Base-by-base conservation (phyloP, 768 basidiomycete genomes). In the Naganishia friedmannii region DNA sequence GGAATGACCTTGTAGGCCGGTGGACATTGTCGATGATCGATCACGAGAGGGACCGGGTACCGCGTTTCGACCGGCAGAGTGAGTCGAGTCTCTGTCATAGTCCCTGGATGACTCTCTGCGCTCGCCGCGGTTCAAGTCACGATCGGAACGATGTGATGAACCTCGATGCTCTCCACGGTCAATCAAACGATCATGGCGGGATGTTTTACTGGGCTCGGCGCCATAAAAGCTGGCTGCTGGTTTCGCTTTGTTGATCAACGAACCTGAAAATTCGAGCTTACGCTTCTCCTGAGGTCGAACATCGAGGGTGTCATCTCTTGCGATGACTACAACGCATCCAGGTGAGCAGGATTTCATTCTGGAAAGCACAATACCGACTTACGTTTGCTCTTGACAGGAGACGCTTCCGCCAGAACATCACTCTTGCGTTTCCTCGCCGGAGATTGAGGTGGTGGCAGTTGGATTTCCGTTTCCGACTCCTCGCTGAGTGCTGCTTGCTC, bases 301-400 rank as follows among this genome's bases (percentile, higher is more conserved):
- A 34, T 26, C 60, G 39, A 63, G 60, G 26, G 34, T 63, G 9
- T 42, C 26, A 17, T 63, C 60, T 42, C 19, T 63, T 4, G 23
- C n/a, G 3, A n/a, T 29, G 60, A 63, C 60, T 63, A 42, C 7
- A 45, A 19, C 5, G 7, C 54, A 42, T 57, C 21, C 39, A 51
- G 34, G 3, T 46, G 68, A 69, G 8, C 65, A 13, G 45, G 28
- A 28, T 39, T n/a, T 42, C 60, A 9, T 23, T 21, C 39, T 29
- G 56, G n/a, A 12, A 65, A 34, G 13, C 23, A 17, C 3, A 63
- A 37, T 5, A 2, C 26, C 2, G 29, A 53, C 75, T 66, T 46
- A 77, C 77, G 69, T 67, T 71, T 72, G 7, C 66, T 56, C 66
- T 79, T 79, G 23, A 67, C 71, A 34, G 78, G 78, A 32, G 77